Percentiles rank a stretch among this genome's conserved stretches.
These are phyloP conservation scores for Coemansia sp. DNA, from an alignment of 192 early-diverging fungal species.

Conservation along the genomic window DNA sequence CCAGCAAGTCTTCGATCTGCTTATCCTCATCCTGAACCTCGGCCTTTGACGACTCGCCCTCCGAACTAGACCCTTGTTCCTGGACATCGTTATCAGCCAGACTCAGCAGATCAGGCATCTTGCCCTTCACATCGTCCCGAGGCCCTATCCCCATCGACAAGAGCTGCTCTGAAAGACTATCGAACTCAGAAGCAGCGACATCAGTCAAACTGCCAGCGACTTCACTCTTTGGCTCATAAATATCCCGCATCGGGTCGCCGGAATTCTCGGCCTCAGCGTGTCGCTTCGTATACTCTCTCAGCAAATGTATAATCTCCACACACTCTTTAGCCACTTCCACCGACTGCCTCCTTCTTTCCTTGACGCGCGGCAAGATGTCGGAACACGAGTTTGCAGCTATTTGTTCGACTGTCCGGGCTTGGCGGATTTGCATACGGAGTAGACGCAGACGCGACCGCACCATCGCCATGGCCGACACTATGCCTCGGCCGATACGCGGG, in stretches of 20 bases:
- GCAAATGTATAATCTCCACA: slow-evolving; percentile 35
- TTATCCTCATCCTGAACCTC: slow-evolving; percentile 14
- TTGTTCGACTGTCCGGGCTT: slow-evolving; percentile 21
- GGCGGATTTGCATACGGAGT: slow-evolving; percentile 30
- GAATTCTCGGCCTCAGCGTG: background rate
- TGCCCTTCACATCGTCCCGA: slow-evolving; percentile 19
- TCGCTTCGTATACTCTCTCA: slow-evolving; percentile 18
- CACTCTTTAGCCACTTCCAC: slow-evolving; percentile 40
- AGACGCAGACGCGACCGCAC: slow-evolving; percentile 41
- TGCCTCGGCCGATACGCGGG: slow-evolving; percentile 33
- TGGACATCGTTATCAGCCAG: background rate
- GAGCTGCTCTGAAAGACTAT: slow-evolving; percentile 39
- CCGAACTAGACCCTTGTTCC: background rate
- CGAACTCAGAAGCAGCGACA: slow-evolving; percentile 27
- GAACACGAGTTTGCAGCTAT: background rate
- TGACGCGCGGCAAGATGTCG: slow-evolving; percentile 11
- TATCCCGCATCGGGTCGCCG: background rate
- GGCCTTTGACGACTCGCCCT: background rate
- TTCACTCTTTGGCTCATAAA: slow-evolving; percentile 1
- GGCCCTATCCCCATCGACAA: slow-evolving; percentile 18
- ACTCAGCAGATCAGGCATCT: slow-evolving; percentile 14
- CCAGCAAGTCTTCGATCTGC: slow-evolving; percentile 30
- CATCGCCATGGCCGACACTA: slow-evolving; percentile 43
- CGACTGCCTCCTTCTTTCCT: slow-evolving; percentile 22
- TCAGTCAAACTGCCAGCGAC: background rate